Evolutionary conservation across 2,329 filamentous ascomycete species (phyloP), one percentile per base, ranked within the genome.

Genomic region (Verticillium zaregamsianum): DNA sequence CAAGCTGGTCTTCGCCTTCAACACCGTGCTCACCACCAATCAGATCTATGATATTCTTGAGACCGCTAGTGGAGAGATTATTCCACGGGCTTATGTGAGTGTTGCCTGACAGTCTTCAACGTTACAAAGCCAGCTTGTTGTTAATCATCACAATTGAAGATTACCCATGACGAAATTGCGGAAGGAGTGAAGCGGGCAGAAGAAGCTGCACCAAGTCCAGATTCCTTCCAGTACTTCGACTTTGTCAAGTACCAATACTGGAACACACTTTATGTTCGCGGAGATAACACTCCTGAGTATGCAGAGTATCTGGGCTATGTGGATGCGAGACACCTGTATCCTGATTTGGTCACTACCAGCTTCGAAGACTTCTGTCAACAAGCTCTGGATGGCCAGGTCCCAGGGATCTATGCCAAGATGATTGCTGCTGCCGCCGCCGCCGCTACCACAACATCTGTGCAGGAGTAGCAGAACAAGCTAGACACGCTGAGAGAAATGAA

Each of bases 301-400:
- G 84, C 84, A 15, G 73, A 76, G 58, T 86, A 85, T 63, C 72
- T 86, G 7, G 83, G 83, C 2, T 86, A 86, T 67, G 62, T 86
- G 23, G 73, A 78, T 60, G 76, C 73, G 39, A 80, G 79, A 65
- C 79, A 86, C n/a, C 71, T 86, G 23, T 86, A 85, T 66, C 83
- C 83, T 3, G 81, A 83, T 23, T 74, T 84, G 23, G 54, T 20
- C 14, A 57, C 39, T 2, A 63, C 39, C 3, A 25, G 59, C 3
- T 61, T 59, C n/a, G 61, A 64, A 35, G 9, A 61, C 1, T 64
- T 11, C 33, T 35, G 33, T 14, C 9, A 12, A 14, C 33, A 35
- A 35, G 33, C 33, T 35, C 33, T 35, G 14, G 33, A 35, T 35
- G 33, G 33, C 33, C 33, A 35, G 33, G 33, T 35, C 33, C 33